Percentiles rank a stretch among this genome's conserved stretches.
Conservation (phyloP, 441 rosid genomes). For the Arabidopsis lyrata region DNA sequence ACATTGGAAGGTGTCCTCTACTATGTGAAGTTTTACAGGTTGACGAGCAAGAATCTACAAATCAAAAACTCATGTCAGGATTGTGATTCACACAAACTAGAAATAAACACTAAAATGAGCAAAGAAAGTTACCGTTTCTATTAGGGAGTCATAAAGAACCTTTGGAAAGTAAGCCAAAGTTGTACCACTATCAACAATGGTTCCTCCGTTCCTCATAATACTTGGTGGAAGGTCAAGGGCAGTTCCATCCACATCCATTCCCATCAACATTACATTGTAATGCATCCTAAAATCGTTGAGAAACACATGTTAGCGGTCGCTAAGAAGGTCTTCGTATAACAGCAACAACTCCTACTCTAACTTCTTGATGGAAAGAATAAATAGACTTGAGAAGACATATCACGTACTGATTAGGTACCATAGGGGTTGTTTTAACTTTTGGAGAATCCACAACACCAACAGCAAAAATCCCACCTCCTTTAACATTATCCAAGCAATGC, state of each 20-base stretch:
- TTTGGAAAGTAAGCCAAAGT: constrained; percentile 88
- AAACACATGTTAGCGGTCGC: background rate
- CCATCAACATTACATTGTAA: constrained; percentile 84
- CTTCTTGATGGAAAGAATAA: constrained; percentile 13
- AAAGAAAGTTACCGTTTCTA: constrained; percentile 52
- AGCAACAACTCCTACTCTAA: background rate
- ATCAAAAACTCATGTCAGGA: constrained; percentile 28
- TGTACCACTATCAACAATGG: constrained; percentile 95
- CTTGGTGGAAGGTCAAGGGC: constrained; percentile 67
- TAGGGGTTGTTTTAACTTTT: constrained; percentile 69
- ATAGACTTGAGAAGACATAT: constrained; percentile 39
- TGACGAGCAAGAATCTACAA: constrained; percentile 64
- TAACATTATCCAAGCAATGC: constrained; percentile 76
- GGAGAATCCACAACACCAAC: constrained; percentile 82
- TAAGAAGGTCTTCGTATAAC: background rate
- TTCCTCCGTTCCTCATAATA: constrained; percentile 54
- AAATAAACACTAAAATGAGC: constrained; percentile 1
- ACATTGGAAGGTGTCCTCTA: constrained; percentile 78
- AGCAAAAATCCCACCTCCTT: constrained; percentile 92
- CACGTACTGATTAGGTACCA: constrained; percentile 83
- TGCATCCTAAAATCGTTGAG: constrained; percentile 69
- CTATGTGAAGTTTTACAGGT: constrained; percentile 64
- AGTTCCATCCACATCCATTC: constrained; percentile 75
- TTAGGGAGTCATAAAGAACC: constrained; percentile 56
- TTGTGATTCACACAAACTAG: constrained; percentile 9